These are phyloP conservation scores for Venturia nashicola DNA, from an alignment of 2,329 filamentous ascomycete species.

Conservation along the genomic window DNA sequence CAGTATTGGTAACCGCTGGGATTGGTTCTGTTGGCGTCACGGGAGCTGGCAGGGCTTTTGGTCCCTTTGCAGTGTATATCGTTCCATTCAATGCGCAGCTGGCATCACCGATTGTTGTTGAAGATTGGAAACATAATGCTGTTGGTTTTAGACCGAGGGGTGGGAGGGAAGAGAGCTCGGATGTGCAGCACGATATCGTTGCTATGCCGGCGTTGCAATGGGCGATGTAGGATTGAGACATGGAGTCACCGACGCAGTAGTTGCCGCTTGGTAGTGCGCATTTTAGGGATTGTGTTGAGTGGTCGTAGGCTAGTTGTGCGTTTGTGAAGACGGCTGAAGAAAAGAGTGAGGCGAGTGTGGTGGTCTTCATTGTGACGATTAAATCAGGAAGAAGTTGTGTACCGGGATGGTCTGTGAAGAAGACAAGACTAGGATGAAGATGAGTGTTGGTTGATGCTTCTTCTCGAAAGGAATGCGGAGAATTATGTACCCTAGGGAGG, in stretches of 20 bases:
- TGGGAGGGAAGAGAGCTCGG: not conserved
- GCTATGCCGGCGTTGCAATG: conserved; percentile 24
- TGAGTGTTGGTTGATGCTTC: not conserved
- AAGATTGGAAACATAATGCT: conserved; percentile 33
- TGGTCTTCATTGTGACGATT: conserved; percentile 21
- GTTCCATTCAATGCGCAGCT: conserved; percentile 31
- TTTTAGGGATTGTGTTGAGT: conserved; percentile 14
- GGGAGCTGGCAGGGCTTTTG: conserved; percentile 22
- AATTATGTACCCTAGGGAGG: not conserved
- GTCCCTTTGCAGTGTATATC: conserved; percentile 30
- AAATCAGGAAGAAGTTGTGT: conserved; percentile 11
- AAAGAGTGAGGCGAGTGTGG: conserved; percentile 23
- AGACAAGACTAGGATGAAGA: not conserved
- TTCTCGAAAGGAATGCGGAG: not conserved
- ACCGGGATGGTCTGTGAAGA: not conserved
- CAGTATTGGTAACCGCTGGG: conserved; percentile 26
- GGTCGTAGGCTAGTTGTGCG: conserved; percentile 21
- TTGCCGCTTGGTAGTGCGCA: conserved; percentile 23
- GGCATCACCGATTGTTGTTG: conserved; percentile 21
- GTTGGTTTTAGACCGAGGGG: conserved; percentile 22
- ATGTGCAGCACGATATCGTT: conserved; percentile 19
- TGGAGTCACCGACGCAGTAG: conserved; percentile 28
- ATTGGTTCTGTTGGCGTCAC: not conserved
- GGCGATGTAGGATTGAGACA: conserved; percentile 23
- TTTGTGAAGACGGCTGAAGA: conserved; percentile 24